phyloP scores from a whole-genome alignment of 2,329 filamentous ascomycete genomes.

The Massarina eburnea region DNA sequence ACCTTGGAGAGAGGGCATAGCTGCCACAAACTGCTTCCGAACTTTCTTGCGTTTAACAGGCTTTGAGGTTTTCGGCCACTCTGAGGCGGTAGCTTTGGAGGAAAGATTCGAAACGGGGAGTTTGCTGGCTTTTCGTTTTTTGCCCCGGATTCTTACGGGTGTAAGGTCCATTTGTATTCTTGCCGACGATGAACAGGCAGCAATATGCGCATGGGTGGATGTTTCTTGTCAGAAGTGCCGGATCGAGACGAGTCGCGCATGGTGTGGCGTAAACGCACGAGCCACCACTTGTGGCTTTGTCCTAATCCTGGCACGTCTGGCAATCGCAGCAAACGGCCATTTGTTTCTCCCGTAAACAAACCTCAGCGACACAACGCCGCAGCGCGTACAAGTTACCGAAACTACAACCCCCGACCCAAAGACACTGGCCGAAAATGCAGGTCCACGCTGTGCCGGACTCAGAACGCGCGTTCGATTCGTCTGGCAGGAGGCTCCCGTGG shows the following conservation, averaged over 20 bases:
- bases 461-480: slow-evolving; percentile 62
- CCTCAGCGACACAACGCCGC: background rate
- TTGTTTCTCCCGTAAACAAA: slow-evolving; percentile 34
- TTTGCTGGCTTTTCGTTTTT: slow-evolving; percentile 24
- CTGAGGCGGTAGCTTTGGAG: background rate
- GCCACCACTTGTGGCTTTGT: too few species aligned
- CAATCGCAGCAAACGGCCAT: slow-evolving; percentile 5
- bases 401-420: background rate
- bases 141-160: slow-evolving; percentile 36
- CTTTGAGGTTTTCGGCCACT: slow-evolving; percentile 9
- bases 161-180: slow-evolving; percentile 35
- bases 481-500: slow-evolving; percentile 64
- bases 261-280: too few species aligned
- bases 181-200: slow-evolving; percentile 23
- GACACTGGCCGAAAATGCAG: slow-evolving; percentile 53
- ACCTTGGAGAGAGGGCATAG: slow-evolving; percentile 37
- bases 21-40: slow-evolving; percentile 12
- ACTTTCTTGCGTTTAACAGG: slow-evolving; percentile 15
- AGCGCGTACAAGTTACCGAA: slow-evolving; percentile 5
- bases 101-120: slow-evolving; percentile 6
- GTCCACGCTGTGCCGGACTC: slow-evolving; percentile 66
- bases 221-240: background rate
- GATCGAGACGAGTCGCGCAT: slow-evolving; percentile 4
- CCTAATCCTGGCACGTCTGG: slow-evolving; percentile 15
- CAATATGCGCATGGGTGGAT: slow-evolving; percentile 11